Evolutionary conservation across 2,329 filamentous ascomycete genomes (phyloP), one percentile per base, ranked within the genome.

Genomic region (Chalaropsis ovoidea): DNA sequence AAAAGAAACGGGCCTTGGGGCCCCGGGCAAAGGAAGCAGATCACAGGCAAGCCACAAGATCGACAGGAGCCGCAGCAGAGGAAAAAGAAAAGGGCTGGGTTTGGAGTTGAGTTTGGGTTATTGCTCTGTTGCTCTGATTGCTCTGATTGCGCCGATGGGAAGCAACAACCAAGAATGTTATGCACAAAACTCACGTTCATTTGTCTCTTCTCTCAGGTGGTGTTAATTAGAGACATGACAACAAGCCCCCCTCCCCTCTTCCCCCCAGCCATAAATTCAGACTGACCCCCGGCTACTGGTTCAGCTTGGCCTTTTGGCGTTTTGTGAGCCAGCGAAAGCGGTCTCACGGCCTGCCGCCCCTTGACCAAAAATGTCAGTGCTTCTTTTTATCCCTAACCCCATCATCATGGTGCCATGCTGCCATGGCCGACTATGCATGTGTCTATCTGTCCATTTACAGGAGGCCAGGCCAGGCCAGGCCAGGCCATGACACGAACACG

Each of bases 11-110:
- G 17, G 17, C 27, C 27, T 56, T 58, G 54, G 27, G 43, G 3
- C 43, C 43, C 43, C n/a, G 15, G 43, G n/a, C 43, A 47, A 47
- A 47, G 43, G 17, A 35, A 58, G 54, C 54, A 58, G 54, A 58
- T 58, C 54, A 58, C 27, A 58, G 54, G 54, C 54, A 58, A 58
- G 54, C 27, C 31, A 58, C 54, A 58, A 39, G 54, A 58, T 58
- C 54, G 27, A 58, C 54, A 58, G 54, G 54, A 58, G 54, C 54
- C 27, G 54, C 54, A 58, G 54, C 15, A 58, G n/a, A 58, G 31
- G 54, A 58, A 58, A 58, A 35, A 58, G 27, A 19, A 58, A 58
- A 58, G 54, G 54, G 54, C 54, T 35, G 54, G 54, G 54, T 5
- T 52, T 52, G 47, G 47, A 52, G 27, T 52, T 52, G 47, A 52